Base-by-base conservation (phyloP, 768 basidiomycete species). In the Suillus cothurnatus region DNA sequence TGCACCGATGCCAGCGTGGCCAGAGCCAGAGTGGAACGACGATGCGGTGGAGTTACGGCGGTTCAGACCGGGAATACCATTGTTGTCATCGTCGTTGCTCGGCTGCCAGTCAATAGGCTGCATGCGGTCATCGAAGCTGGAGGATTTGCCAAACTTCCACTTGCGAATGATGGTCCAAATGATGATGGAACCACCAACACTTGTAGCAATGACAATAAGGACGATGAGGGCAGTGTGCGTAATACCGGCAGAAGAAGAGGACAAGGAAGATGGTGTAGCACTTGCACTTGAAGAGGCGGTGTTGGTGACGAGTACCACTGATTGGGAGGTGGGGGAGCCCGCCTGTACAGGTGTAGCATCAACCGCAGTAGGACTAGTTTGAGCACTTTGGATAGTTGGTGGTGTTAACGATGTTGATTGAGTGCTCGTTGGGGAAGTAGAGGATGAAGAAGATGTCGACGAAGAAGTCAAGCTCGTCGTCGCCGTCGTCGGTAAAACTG, bases 111-210 rank as follows among this genome's bases (percentile, higher is more conserved):
- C 88, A 73, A 95, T 93, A 66, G 94, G 93, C 65, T 91, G 86
- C 80, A 96, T 86, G 69, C 93, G 92, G 67, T 88, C 86, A 71
- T 93, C 91, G 74, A 95, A 95, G 70, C 86, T 84, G 72, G 86
- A 83, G 36, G 93, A 94, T 64, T 90, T 87, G 62, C 86, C 87
- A 72, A 95, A 88, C 80, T 94, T 94, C 91, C 92, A 94, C 77
- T 95, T 94, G 80, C 94, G 90, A 82, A 95, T 91, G 72, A 94
- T 79, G 57, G 93, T 95, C 94, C 94, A 96, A 67, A 90, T 81
- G 69, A 94, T 87, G 64, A 85, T 84, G 61, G 90, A 73, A 36
- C 84, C 90, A 61, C 87, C 94, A 50, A 94, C 70, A 55, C 82
- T 86, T 7, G 89, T 82, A 5, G 86, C 94, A 61, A 92, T 81